Conservation (phyloP, 352 stramenopile genomes). For the Globisporangium carolinianum region DNA sequence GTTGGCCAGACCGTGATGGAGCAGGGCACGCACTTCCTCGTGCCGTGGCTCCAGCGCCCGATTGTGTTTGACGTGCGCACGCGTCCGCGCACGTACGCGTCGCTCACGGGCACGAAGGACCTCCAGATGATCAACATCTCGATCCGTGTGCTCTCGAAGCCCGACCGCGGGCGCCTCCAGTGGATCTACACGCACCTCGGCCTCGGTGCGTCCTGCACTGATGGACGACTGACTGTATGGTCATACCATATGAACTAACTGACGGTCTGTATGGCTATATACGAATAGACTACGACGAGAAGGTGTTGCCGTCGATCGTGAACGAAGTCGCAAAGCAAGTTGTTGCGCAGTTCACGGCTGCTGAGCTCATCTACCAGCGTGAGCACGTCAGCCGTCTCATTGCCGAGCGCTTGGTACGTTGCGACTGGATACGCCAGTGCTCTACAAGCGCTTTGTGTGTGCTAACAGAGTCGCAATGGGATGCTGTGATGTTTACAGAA, state of each 20-base stretch:
- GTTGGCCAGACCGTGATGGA: conserved; percentile 72
- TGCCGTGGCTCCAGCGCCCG: conserved; percentile 97
- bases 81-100: conserved; percentile 90
- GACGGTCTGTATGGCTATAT: neutral
- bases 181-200: conserved; percentile 97
- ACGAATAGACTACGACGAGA: conserved; percentile 94
- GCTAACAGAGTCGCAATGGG: neutral
- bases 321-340: conserved; percentile 99
- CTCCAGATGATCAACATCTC: conserved; percentile 99
- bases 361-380: conserved; percentile 99
- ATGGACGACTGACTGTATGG: neutral
- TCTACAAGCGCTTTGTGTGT: too few species aligned
- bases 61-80: conserved; percentile 94
- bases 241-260: neutral
- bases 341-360: conserved; percentile 98
- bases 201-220: conserved; percentile 39
- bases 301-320: conserved; percentile 97
- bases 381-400: conserved; percentile 95
- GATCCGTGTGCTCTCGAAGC: conserved; percentile 97
- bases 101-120: conserved; percentile 93
- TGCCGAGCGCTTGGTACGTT: conserved; percentile 84
- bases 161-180: conserved; percentile 89
- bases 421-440: neutral
- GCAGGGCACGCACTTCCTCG: conserved; percentile 95
- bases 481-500: conserved; percentile 31